Evolutionary conservation across 306 rosid species (phyloP), one percentile per base, ranked within the genome.

Genomic region (Parietaria judaica): DNA sequence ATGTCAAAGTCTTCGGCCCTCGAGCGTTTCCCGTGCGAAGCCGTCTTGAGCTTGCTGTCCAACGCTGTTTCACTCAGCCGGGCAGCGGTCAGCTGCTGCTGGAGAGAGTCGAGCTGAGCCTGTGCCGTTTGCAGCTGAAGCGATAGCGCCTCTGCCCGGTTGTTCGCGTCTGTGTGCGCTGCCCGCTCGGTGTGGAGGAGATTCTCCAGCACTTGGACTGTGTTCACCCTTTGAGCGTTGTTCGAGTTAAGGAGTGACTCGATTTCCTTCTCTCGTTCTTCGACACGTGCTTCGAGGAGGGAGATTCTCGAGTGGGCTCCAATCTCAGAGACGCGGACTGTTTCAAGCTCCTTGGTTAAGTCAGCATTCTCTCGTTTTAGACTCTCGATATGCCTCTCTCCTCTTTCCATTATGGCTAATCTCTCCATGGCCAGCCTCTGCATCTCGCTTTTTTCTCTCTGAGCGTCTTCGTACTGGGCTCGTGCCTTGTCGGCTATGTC

Each of bases 101-200:
- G 94, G 61, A 94, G 94, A 50, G 75, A 64, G 64, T 94, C 99
- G 7, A 94, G 89, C 67, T 86, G 81, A 57, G 94, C 81, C 61
- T 94, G 99, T 39, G 99, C 94, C 51, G 89, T 75, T 77, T 94
- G 97, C 17, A 94, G 75, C 76, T 88, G 90, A 12, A 67, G 89
- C 47, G 99, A 94, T 60, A 94, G 90, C 16, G 83, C 80, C 59
- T 94, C 97, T 0, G 99, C 99, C 69, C 99, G 79, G 69, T 74
- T 79, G 76, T 84, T 86, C 23, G 97, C 99, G 67, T 84, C 95
- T 3, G 88, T 77, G 72, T 84, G 97, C 37, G 99, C 99, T 36
- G 94, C 85, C 3, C 99, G 99, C 63, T 94, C 99, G 5, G 79
- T 67, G 72, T 88, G 94, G 78, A 88, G 67, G 66, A 94, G 97